phyloP scores from a whole-genome alignment of 331 rosid genomes.

The Quercus lobata region DNA sequence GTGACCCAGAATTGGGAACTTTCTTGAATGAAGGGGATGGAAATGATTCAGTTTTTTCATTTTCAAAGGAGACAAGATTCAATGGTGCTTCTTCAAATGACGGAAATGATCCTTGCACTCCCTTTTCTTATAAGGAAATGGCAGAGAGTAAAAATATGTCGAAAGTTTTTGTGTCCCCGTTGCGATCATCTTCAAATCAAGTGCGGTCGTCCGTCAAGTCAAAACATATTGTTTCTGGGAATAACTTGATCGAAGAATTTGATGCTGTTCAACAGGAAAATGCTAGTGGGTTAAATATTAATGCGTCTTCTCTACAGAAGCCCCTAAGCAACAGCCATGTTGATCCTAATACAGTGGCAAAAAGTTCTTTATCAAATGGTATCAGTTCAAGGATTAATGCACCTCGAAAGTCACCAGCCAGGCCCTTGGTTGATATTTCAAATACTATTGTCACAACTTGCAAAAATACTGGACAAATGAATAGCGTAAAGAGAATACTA shows the following conservation, averaged over 20 bases:
- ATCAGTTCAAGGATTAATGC: slow-evolving; percentile 30
- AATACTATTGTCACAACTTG: slow-evolving; percentile 35
- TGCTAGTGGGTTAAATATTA: slow-evolving; percentile 22
- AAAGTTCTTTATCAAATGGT: slow-evolving; percentile 30
- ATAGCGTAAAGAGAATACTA: slow-evolving; percentile 52
- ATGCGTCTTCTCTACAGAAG: slow-evolving; percentile 31
- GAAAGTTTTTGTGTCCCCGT: slow-evolving; percentile 48
- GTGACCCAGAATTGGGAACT: slow-evolving; percentile 76
- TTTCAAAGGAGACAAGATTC: slow-evolving; percentile 22
- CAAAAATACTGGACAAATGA: slow-evolving; percentile 25
- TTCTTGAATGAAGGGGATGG: slow-evolving; percentile 47
- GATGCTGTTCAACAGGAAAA: slow-evolving; percentile 56
- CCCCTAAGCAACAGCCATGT: slow-evolving; percentile 16
- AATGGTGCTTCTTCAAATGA: slow-evolving; percentile 7
- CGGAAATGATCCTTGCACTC: slow-evolving; percentile 30
- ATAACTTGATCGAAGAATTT: slow-evolving; percentile 61
- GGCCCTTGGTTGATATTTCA: slow-evolving; percentile 63
- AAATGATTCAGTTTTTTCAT: slow-evolving; percentile 20
- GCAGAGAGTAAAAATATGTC: slow-evolving; percentile 20
- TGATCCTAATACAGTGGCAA: slow-evolving; percentile 5
- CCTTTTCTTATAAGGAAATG: slow-evolving; percentile 22
- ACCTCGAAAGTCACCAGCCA: slow-evolving; percentile 28
- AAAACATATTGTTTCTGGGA: slow-evolving; percentile 36
- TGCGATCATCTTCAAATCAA: slow-evolving; percentile 29
- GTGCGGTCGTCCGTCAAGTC: slow-evolving; percentile 33